Percentiles rank a stretch among this genome's conserved stretches.
These are phyloP conservation scores for Primulina huaijiensis DNA, from an alignment of 257 asterid genomes.

Conservation along the genomic window DNA sequence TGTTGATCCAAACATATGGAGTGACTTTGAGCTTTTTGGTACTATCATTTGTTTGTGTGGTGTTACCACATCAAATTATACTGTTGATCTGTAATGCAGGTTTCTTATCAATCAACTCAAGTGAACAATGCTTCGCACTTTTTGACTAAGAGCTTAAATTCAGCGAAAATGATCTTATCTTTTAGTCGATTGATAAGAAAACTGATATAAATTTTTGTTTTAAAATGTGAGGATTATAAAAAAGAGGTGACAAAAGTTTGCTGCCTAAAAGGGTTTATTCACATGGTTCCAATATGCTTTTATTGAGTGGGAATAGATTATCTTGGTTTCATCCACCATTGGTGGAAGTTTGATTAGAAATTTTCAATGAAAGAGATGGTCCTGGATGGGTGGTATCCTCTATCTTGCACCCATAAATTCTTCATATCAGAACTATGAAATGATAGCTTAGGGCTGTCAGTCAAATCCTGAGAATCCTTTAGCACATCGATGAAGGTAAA, in stretches of 20 bases:
- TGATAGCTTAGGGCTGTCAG: neutral
- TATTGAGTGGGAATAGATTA: conserved; percentile 13
- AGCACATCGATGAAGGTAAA: neutral
- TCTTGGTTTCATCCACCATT: conserved; percentile 2
- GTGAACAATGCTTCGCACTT: conserved; percentile 15
- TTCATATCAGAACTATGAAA: neutral
- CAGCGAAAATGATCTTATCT: conserved; percentile 18
- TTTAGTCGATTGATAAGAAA: conserved; percentile 17
- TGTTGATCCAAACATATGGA: neutral
- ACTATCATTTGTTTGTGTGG: neutral
- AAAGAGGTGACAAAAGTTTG: conserved; percentile 5
- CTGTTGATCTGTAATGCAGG: neutral
- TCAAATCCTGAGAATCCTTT: neutral
- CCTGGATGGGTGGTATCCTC: conserved; percentile 19
- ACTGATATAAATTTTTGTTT: neutral
- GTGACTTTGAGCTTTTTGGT: neutral
- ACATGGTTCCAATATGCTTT: conserved; percentile 24
- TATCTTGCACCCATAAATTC: conserved; percentile 19
- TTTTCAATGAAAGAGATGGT: conserved; percentile 20
- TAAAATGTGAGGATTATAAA: neutral
- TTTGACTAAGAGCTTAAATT: conserved; percentile 23
- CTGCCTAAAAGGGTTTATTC: conserved; percentile 18
- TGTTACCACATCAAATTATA: neutral
- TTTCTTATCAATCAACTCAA: too few species aligned
- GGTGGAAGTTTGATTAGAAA: conserved; percentile 11